phyloP scores from a whole-genome alignment of 2,329 filamentous ascomycete genomes.

The Sporothrix inflata region DNA sequence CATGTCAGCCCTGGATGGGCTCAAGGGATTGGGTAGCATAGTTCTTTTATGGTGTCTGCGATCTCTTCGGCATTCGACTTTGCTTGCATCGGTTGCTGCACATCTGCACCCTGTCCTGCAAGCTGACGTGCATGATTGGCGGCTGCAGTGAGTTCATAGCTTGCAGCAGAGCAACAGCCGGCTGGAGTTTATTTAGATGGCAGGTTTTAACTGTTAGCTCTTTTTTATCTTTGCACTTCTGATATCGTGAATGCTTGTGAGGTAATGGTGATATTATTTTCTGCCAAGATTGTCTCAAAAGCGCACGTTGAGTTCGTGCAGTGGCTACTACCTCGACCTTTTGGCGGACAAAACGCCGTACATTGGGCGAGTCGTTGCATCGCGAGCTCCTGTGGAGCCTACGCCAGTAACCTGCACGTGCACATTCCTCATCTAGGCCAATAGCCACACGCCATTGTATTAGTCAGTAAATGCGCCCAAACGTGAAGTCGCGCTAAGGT shows the following conservation, averaged over 20 bases:
- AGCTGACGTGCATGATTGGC: conserved; percentile 9
- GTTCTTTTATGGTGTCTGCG: neutral
- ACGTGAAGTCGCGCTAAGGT: neutral
- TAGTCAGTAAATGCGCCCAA: conserved; percentile 22
- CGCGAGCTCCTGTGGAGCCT: conserved; percentile 12
- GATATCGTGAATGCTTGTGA: neutral
- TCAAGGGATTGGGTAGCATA: conserved; percentile 6
- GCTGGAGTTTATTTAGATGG: neutral
- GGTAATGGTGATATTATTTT: neutral
- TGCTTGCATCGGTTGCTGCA: neutral
- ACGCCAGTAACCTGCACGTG: neutral
- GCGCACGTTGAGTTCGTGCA: neutral
- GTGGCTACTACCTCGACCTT: neutral
- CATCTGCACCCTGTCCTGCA: neutral
- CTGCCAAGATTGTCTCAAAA: neutral
- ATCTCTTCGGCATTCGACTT: neutral
- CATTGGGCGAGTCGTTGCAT: neutral
- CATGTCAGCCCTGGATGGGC: neutral
- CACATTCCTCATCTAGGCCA: neutral
- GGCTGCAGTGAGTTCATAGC: neutral
- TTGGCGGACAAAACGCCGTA: neutral
- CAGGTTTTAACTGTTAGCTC: no score
- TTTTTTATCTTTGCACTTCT: no score
- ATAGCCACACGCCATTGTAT: neutral
- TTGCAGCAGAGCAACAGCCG: neutral